Evolutionary conservation across 495 filamentous ascomycete species (phyloP), one percentile per base, ranked within the genome.

Genomic region (Evernia prunastri): DNA sequence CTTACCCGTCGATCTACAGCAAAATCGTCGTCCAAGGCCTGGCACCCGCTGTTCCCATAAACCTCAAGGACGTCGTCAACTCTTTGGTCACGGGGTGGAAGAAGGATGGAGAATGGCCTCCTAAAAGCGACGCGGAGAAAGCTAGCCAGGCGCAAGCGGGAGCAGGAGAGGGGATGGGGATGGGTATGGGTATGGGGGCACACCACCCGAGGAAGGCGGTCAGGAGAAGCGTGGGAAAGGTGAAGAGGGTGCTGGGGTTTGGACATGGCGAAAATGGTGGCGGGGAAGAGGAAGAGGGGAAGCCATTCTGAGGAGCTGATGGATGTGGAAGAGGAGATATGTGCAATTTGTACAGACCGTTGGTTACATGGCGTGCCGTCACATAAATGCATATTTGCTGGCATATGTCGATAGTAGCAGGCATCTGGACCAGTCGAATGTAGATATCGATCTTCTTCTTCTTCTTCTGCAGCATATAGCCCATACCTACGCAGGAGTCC

Each of bases 11-110:
- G 15, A 90, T 98, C 61, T 97, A 96, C 78, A 86, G 84, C 70
- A 96, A 96, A 72, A 85, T 96, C 59, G 82, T 97, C 43, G 68
- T 90, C 7, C 85, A 94, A 68, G 81, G 81, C 23, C 81, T 90
- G 64, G 87, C 89, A 1, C 92, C 94, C 0, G 85, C 85, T 2
- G 85, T 95, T 13, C 94, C 94, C 20, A 87, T 98, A 64, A 96
- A 96, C 69, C 83, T 98, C 9, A 73, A 79, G 40, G 89, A 95
- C 69, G 82, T 97, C 71, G 85, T 87, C 29, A 81, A 85, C n/a
- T 83, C 89, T 36, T 87, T 93, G 69, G 92, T 97, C 4, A 82
- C 87, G 47, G 94, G 94, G 39, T 97, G 94, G 94, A 93, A 95
- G 73, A 81, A 88, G 51, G 92, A 95, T 70, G 94, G 91, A 25